Base-by-base conservation (phyloP, 345 rosid genomes). In the Corchorus olitorius region DNA sequence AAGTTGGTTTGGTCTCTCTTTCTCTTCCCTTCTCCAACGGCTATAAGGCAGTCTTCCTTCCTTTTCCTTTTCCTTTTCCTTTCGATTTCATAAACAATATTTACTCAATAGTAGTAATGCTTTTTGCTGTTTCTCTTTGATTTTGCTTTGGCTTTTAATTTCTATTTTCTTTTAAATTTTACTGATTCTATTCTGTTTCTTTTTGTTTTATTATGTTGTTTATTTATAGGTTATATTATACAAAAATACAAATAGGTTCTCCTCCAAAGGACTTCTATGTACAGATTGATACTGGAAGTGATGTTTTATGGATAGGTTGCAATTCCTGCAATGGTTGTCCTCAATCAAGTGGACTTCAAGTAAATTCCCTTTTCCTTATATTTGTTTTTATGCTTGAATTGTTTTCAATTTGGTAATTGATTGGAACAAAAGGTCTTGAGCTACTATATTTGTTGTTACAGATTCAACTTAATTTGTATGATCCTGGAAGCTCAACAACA, bases 211-310 rank as follows among this genome's bases (percentile, higher is more conserved):
- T 27, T 27, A 27, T 27, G 27, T 27, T 41, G 55, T 72, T 53
- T 52, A 16, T 64, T 68, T 60, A 48, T 77, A 97, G 99, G 86
- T 89, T 97, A 74, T 94, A 97, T 81, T 97, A 85, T 45, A 92
- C 99, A 63, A 92, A 81, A 75, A 49, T 97, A 72, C 90, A 88
- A 78, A 60, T 97, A 83, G 99, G 99, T 63, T 80, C 89, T 81
- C 99, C 98, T 64, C 89, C 99, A 49, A 88, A 79, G 75, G 98
- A 94, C 52, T 97, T 89, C 78, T 79, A 91, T 79, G 99, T 96
- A 74, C 99, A 96, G 76, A 84, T 96, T 80, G 99, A 96, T 74
- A 93, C 99, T 2, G 97, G 98, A 64, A 97, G 99, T 84, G 97
- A 97, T 88, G 97, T 94, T 78, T 82, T 97, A 69, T 96, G 99